phyloP scores from a whole-genome alignment of 441 rosid species.

The Eruca vesicaria region DNA sequence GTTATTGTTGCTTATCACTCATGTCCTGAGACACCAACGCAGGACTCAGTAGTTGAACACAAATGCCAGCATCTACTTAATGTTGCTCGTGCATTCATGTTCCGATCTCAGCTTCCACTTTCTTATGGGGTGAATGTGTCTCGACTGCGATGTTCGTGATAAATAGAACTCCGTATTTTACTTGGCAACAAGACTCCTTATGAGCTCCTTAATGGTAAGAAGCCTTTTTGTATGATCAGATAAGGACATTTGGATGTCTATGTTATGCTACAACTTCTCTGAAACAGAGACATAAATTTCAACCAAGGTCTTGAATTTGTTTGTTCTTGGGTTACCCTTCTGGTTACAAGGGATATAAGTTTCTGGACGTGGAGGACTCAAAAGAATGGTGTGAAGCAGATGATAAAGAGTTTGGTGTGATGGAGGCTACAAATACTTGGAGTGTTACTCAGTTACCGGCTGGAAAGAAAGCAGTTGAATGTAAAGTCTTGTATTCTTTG shows the following conservation, averaged over 20 bases:
- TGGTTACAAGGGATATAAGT: too few species aligned
- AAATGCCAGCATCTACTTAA: neutral
- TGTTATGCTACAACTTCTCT: too few species aligned
- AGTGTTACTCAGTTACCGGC: too few species aligned
- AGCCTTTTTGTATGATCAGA: neutral
- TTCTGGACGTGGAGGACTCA: too few species aligned
- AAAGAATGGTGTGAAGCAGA: too few species aligned
- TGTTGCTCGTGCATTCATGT: neutral
- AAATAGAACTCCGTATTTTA: neutral
- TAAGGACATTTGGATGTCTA: neutral
- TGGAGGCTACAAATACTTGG: too few species aligned
- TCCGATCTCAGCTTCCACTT: neutral
- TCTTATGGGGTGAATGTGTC: neutral
- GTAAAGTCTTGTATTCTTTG: too few species aligned
- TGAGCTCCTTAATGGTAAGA: neutral
- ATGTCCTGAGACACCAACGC: neutral
- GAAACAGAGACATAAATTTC: too few species aligned
- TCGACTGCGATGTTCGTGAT: neutral
- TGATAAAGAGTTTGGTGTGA: too few species aligned
- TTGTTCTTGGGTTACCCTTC: too few species aligned
- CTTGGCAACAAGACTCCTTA: neutral
- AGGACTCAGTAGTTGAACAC: neutral
- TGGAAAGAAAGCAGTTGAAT: too few species aligned
- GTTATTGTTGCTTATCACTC: neutral
- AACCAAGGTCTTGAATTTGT: too few species aligned